Evolutionary conservation across 2,329 filamentous ascomycete genomes (phyloP).

Genomic region (Acephala macrosclerotiorum): DNA sequence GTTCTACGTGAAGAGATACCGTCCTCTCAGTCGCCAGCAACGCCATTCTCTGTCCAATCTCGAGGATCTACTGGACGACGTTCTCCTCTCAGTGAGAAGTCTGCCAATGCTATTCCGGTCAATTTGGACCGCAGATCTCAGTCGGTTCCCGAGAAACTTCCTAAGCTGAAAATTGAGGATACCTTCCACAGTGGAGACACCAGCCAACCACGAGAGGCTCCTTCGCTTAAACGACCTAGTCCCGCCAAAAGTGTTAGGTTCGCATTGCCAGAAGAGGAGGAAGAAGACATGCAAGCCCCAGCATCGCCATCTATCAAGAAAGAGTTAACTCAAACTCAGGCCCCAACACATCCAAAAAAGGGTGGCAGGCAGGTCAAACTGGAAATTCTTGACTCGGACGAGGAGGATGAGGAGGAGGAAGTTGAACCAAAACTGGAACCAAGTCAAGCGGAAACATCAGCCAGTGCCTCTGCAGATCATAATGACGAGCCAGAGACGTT

Average conservation of each 20-base stretch:
- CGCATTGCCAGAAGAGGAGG: constrained; percentile 28
- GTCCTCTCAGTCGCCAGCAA: constrained; percentile 45
- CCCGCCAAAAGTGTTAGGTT: constrained; percentile 42
- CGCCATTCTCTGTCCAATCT: constrained; percentile 38
- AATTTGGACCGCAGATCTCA: constrained; percentile 22
- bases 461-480: not conserved
- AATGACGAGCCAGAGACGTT: constrained; percentile 35
- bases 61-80: constrained; percentile 25
- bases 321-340: not conserved
- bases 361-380: not conserved
- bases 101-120: constrained; percentile 36
- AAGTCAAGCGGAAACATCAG: constrained; percentile 1
- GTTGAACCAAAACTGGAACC: not conserved
- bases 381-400: constrained; percentile 14
- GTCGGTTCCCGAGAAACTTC: constrained; percentile 27
- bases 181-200: constrained; percentile 35
- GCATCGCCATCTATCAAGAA: constrained; percentile 7
- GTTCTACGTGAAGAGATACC: constrained; percentile 39
- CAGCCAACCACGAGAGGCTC: constrained; percentile 27
- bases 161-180: constrained; percentile 39
- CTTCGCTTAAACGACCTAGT: constrained; percentile 37
- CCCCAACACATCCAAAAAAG: not conserved
- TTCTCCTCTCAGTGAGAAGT: constrained; percentile 34
- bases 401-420: constrained; percentile 18
- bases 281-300: not conserved